Evolutionary conservation across 257 asterid species (phyloP).

Genomic region (Lavandula angustifolia): DNA sequence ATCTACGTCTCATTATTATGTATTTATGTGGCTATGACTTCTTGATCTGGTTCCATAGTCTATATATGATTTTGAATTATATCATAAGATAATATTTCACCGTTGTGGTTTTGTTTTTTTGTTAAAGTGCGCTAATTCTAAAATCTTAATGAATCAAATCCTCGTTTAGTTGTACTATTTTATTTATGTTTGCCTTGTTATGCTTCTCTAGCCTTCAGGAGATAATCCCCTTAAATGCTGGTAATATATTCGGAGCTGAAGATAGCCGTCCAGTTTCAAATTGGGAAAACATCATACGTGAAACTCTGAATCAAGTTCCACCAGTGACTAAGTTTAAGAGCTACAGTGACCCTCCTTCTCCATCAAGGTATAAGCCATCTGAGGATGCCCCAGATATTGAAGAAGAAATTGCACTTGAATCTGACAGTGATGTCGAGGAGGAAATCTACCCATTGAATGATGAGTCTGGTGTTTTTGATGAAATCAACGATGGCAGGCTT

Average conservation of each 20-base stretch:
- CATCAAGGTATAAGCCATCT: constrained; percentile 77
- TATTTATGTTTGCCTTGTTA: constrained; percentile 17
- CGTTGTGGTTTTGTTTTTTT: background rate
- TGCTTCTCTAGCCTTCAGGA: constrained; percentile 74
- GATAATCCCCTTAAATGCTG: constrained; percentile 87
- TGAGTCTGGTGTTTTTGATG: constrained; percentile 46
- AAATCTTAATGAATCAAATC: constrained; percentile 13
- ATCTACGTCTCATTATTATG: background rate
- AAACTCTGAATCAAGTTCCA: constrained; percentile 64
- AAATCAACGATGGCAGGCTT: constrained; percentile 36
- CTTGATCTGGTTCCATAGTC: constrained; percentile 1
- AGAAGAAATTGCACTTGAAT: constrained; percentile 60
- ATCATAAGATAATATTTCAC: background rate
- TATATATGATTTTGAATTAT: constrained; percentile 1
- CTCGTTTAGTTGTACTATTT: background rate
- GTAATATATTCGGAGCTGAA: constrained; percentile 90
- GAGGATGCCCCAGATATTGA: constrained; percentile 72
- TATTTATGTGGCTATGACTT: background rate
- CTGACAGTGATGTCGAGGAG: constrained; percentile 78
- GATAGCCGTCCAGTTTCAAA: constrained; percentile 75
- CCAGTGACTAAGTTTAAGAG: constrained; percentile 63
- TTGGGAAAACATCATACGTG: constrained; percentile 87
- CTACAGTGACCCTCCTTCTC: constrained; percentile 88
- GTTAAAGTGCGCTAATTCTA: background rate
- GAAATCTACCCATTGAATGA: constrained; percentile 68